These are phyloP conservation scores for Gremmenia infestans DNA, from an alignment of 2,329 filamentous ascomycete genomes.

Conservation along the genomic window DNA sequence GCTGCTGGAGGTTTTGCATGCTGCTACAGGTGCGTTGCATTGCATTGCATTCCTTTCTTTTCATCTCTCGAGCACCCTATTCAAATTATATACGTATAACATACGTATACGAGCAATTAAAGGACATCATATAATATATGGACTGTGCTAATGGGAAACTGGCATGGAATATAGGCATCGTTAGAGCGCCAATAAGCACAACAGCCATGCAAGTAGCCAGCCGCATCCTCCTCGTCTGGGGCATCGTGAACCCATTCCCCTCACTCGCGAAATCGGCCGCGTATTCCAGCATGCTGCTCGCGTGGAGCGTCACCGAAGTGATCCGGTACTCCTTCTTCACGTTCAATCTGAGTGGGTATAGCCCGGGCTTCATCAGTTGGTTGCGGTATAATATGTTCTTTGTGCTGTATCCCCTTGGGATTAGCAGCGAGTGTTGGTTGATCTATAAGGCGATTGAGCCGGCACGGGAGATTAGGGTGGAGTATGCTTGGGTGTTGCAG, in stretches of 20 bases:
- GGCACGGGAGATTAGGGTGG: conserved; percentile 44
- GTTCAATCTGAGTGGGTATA: conserved; percentile 57
- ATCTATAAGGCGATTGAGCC: conserved; percentile 66
- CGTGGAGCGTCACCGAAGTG: conserved; percentile 89
- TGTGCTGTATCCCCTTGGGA: conserved; percentile 87
- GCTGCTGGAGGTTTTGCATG: conserved; percentile 77
- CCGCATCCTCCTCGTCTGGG: conserved; percentile 86
- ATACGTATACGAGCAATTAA: too few relatives aligned
- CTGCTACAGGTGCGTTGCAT: conserved; percentile 59
- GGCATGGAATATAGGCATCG: conserved; percentile 54
- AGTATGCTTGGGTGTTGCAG: conserved; percentile 56
- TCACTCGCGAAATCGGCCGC: conserved; percentile 53
- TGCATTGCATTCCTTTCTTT: background rate
- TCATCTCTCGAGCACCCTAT: background rate
- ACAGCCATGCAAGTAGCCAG: conserved; percentile 87
- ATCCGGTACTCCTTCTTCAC: conserved; percentile 92
- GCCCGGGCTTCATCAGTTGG: conserved; percentile 68
- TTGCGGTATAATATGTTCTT: conserved; percentile 90
- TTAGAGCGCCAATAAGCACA: conserved; percentile 78
- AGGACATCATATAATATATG: background rate
- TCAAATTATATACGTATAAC: too few relatives aligned
- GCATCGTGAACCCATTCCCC: conserved; percentile 70
- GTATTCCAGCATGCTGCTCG: conserved; percentile 74
- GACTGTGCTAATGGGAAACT: background rate
- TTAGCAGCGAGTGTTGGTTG: conserved; percentile 78